Percentiles rank a stretch among this genome's conserved stretches.
These are phyloP conservation scores for Vanrija humicola DNA, from an alignment of 1,284 basidiomycete species.

Conservation along the genomic window DNA sequence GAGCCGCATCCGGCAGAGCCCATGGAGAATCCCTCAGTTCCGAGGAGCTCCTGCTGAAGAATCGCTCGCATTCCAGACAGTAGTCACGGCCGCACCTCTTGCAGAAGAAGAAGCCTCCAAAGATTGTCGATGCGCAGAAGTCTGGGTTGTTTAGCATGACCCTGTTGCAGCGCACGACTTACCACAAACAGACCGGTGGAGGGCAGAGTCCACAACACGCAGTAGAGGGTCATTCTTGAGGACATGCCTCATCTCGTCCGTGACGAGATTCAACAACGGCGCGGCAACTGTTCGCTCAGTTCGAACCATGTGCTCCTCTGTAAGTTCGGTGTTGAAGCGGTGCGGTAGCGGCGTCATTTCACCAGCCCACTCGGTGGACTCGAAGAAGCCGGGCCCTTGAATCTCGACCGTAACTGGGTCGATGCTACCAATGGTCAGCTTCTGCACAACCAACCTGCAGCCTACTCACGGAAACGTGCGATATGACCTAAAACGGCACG, in stretches of 20 bases:
- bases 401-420: conserved; percentile 16
- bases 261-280: conserved; percentile 64
- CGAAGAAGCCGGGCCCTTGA: conserved; percentile 41
- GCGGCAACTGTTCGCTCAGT: conserved; percentile 59
- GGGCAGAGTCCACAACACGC: conserved; percentile 64
- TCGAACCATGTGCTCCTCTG: conserved; percentile 23
- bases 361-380: conserved; percentile 25
- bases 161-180: conserved; percentile 32
- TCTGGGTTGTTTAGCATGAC: conserved; percentile 53
- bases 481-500: conserved; percentile 42
- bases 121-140: conserved; percentile 87
- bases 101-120: conserved; percentile 85
- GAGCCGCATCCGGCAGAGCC: conserved; percentile 50
- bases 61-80: conserved; percentile 75
- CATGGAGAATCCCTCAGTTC: conserved; percentile 49
- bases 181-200: conserved; percentile 80
- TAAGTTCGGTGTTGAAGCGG: conserved; percentile 37
- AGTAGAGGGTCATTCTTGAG: conserved; percentile 61
- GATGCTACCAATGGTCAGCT: too few species aligned
- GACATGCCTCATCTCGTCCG: conserved; percentile 66
- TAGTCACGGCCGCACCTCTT: conserved; percentile 82
- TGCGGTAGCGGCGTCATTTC: conserved; percentile 33
- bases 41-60: conserved; percentile 62
- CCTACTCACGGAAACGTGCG: conserved; percentile 39
- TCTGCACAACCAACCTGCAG: too few species aligned